A percentile compares a stretch with the other conserved stretches of the same genome.
phyloP scores from a whole-genome alignment of 805 yeast genomes.

The Yamadazyma tumulicola region DNA sequence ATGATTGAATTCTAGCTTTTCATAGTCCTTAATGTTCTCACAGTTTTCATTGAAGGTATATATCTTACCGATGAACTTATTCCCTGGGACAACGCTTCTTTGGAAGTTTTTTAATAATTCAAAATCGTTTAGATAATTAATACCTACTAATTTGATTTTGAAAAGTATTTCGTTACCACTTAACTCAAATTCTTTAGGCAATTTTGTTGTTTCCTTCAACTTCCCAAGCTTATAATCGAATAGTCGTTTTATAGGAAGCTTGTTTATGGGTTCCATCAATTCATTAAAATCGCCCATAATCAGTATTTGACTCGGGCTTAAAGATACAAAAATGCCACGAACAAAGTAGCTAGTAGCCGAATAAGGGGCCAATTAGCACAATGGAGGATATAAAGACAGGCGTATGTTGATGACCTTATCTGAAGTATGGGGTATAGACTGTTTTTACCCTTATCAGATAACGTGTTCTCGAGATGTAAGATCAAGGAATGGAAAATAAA shows the following conservation, averaged over 20 bases:
- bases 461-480: too few species aligned
- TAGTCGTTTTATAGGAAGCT: constrained; percentile 25
- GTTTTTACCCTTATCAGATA: too few species aligned
- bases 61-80: constrained; percentile 29
- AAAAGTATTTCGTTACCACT: constrained; percentile 19
- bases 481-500: too few species aligned
- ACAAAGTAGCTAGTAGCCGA: too few species aligned
- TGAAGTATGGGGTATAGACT: too few species aligned
- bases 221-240: constrained; percentile 16
- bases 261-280: constrained; percentile 4
- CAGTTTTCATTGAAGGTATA: constrained; percentile 10
- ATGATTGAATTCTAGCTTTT: constrained; percentile 9
- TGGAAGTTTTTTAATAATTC: constrained; percentile 9
- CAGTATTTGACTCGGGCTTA: too few species aligned
- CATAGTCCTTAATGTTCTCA: constrained; percentile 1
- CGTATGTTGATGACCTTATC: too few species aligned
- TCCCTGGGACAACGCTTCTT: constrained; percentile 30
- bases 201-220: constrained; percentile 23
- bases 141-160: constrained; percentile 25
- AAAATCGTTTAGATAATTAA: constrained; percentile 27
- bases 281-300: too few species aligned
- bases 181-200: constrained; percentile 22
- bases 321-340: too few species aligned
- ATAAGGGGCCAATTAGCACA: too few species aligned
- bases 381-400: too few species aligned